These are phyloP conservation scores for Sarcodon sp. DNA, from an alignment of 768 basidiomycete species.

Conservation along the genomic window DNA sequence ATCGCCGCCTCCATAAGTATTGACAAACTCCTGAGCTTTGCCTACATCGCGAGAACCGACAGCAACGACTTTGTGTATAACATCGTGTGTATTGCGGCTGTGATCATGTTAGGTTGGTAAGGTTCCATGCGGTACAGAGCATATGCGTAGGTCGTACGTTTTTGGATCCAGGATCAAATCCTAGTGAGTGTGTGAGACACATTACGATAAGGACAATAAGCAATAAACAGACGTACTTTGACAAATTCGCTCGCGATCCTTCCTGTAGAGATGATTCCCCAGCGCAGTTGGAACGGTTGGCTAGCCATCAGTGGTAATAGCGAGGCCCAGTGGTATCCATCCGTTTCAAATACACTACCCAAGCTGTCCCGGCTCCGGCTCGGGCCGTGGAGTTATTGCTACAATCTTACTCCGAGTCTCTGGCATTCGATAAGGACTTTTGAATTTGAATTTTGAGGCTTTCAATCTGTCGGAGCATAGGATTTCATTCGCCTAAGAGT, in stretches of 20 bases:
- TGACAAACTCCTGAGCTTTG: constrained; percentile 62
- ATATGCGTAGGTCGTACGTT: constrained; percentile 27
- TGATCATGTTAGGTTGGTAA: not conserved
- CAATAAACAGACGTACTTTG: constrained; percentile 27
- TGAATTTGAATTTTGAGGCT: too few species aligned
- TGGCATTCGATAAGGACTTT: too few species aligned
- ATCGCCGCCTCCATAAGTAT: constrained; percentile 34
- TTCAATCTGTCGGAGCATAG: too few species aligned
- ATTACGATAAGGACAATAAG: not conserved
- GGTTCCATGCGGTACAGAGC: not conserved
- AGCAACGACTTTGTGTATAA: constrained; percentile 55
- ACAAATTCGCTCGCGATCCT: constrained; percentile 56
- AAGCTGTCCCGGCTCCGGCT: too few species aligned
- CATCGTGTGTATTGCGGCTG: constrained; percentile 56
- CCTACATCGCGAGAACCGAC: constrained; percentile 61
- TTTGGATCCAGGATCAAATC: constrained; percentile 67
- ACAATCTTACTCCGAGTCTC: too few species aligned
- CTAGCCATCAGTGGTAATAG: not conserved
- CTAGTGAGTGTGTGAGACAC: constrained; percentile 21
- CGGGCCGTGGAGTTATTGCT: too few species aligned
- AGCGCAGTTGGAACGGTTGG: constrained; percentile 39
- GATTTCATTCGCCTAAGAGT: too few species aligned
- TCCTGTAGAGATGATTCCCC: constrained; percentile 87
- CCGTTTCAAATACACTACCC: too few species aligned
- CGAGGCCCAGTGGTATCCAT: too few species aligned